Conservation (phyloP, 1,284 basidiomycete genomes). For the Ceratobasidium sp. region DNA sequence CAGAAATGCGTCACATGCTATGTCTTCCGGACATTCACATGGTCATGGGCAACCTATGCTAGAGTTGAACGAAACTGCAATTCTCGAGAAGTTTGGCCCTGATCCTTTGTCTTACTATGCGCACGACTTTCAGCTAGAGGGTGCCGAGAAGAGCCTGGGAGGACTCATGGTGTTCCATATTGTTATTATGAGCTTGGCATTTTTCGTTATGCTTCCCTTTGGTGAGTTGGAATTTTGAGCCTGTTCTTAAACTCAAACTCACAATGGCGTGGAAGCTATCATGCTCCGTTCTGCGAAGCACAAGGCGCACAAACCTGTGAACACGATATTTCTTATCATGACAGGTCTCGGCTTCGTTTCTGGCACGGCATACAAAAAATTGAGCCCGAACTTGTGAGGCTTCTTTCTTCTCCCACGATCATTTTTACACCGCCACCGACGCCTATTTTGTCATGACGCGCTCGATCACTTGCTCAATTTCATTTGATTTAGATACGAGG, state of each 20-base stretch:
- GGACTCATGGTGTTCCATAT: constrained; percentile 74
- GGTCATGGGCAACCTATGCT: constrained; percentile 60
- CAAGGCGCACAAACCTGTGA: constrained; percentile 64
- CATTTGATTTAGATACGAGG: constrained; percentile 67
- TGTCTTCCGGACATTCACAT: constrained; percentile 42
- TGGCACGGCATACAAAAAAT: constrained; percentile 73
- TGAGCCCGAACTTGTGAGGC: constrained; percentile 80
- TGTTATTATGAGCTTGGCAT: constrained; percentile 74
- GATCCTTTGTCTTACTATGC: constrained; percentile 83
- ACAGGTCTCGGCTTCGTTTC: constrained; percentile 68
- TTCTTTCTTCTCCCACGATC: constrained; percentile 23
- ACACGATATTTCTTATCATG: constrained; percentile 68
- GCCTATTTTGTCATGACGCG: constrained; percentile 46
- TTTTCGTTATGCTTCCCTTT: constrained; percentile 77
- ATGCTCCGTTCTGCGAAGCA: constrained; percentile 77
- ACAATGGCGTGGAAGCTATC: constrained; percentile 63
- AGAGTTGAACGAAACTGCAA: constrained; percentile 77
- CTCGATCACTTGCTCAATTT: constrained; percentile 41
- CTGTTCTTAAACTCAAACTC: constrained; percentile 1
- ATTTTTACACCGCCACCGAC: constrained; percentile 20
- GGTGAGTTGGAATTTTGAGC: constrained; percentile 59
- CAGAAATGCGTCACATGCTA: constrained; percentile 14
- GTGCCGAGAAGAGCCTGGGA: constrained; percentile 43
- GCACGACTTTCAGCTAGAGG: constrained; percentile 69
- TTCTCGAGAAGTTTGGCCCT: constrained; percentile 68